Evolutionary conservation across 202 grass and related monocot genomes (phyloP), one percentile per base, ranked within the genome.

Genomic region (Panicum virgatum): DNA sequence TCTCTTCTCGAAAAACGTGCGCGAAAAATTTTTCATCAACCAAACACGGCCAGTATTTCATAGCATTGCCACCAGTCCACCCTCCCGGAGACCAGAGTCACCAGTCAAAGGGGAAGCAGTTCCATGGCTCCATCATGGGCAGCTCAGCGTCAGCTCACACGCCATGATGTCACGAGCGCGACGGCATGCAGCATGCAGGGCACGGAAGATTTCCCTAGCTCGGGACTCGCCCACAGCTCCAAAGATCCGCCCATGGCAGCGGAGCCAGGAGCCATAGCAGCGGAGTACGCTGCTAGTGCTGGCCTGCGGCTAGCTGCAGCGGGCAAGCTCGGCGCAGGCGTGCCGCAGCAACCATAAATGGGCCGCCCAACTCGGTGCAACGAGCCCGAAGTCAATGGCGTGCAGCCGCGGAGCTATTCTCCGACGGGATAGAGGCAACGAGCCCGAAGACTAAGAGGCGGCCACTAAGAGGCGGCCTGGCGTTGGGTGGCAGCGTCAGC

Each of bases 121-220:
- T 4, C 32, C 3, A 34, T 34, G 32, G 3, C 32, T 34, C 32
- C 32, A 22, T 46, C n/a, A n/a, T n/a, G n/a, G 29, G 73, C 42
- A 22, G 75, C 16, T 72, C 13, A 45, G 11, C 43, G 23, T 15
- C 16, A 5, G 48, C 71, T n/a, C 50, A 37, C 20, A 39, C 10
- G 58, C 0, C 62, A 67, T 80, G 77, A 70, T 75, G 76, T 69
- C 81, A 57, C 1, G 73, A 40, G n/a, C 16, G 40, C 22, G 44
- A 51, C 12, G 57, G 57, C 32, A 34, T 34, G 32, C 25, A 37
- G 61, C 27, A 32, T 34, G 34, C 36, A 47, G 9, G 13, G 53
- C 39, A 26, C n/a, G 38, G 32, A 66, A 78, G 82, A 85, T 89
- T 80, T 85, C 29, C 82, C 72, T n/a, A n/a, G n/a, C n/a, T 89